Evolutionary conservation across 2,329 filamentous ascomycete species (phyloP), one percentile per base, ranked within the genome.

Genomic region (Mollisiaceae sp.): DNA sequence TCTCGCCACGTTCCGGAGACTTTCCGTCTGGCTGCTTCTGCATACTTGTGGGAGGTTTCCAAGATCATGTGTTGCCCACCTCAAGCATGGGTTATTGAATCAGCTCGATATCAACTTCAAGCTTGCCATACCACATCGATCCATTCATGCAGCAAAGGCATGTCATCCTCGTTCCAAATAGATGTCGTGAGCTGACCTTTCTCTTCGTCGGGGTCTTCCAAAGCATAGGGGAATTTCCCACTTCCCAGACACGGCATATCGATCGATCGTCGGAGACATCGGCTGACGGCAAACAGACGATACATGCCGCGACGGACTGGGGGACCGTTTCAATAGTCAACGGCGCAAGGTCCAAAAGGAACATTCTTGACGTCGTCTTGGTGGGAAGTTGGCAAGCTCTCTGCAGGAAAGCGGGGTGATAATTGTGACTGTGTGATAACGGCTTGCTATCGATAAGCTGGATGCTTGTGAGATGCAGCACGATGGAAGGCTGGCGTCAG

Each of bases 361-460:
- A 43, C n/a, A 27, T 32, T 15, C 36, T 62, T 41, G 47, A 61
- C 15, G 59, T 61, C 47, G 59, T 43, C 22, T 36, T 12, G 15
- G 24, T 55, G 22, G 50, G 50, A 24, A 54, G 50, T 54, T 54
- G 24, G 18, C 50, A 54, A 35, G 50, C 45, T 24, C n/a, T 32
- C 8, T 54, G 24, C 22, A 35, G n/a, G 8, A 9, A 18, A 47
- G 63, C 55, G 41, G 47, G 45, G 64, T 54, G 39, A 36, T 15
- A 54, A 12, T n/a, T 50, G n/a, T 50, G 50, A 54, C n/a, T 35
- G 15, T 12, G 50, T 54, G 36, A 20, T 24, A 14, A 60, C 60
- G 20, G 57, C 60, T 54, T 66, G 64, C 27, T 66, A 66, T 66
- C 64, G 64, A 66, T 63, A 66, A 66, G 64, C 64, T 62, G 24